Evolutionary conservation across 129 eudicot genomes (phyloP).

Genomic region (Logfia minima): DNA sequence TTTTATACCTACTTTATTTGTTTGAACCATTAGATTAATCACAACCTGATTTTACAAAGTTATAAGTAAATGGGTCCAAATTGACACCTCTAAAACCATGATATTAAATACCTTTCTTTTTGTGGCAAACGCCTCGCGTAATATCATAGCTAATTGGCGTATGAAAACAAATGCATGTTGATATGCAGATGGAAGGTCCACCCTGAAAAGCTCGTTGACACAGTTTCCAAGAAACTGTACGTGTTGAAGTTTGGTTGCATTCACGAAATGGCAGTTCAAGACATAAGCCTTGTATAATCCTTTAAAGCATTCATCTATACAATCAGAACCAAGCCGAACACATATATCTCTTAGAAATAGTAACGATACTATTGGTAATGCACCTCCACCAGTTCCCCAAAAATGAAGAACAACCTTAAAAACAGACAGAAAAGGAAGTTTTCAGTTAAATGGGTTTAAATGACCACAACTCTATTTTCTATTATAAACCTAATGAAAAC

Average conservation of each 20-base stretch:
- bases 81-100: neutral
- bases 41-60: no score
- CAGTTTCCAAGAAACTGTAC: conserved; percentile 84
- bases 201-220: conserved; percentile 69
- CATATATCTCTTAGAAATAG: conserved; percentile 82
- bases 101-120: conserved; percentile 48
- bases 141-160: conserved; percentile 80
- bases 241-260: conserved; percentile 79
- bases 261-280: conserved; percentile 74
- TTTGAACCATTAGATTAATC: neutral
- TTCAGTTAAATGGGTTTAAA: neutral
- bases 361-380: conserved; percentile 76
- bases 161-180: conserved; percentile 89
- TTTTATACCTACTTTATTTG: neutral
- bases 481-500: no score
- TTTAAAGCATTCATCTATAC: conserved; percentile 81
- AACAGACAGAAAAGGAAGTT: neutral
- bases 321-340: conserved; percentile 82
- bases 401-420: conserved; percentile 86
- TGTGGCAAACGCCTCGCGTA: conserved; percentile 63
- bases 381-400: conserved; percentile 98
- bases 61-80: neutral
- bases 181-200: conserved; percentile 86
- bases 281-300: conserved; percentile 94
- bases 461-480: neutral